Conservation (phyloP, 1,284 basidiomycete species). For the Moniliophthora roreri region DNA sequence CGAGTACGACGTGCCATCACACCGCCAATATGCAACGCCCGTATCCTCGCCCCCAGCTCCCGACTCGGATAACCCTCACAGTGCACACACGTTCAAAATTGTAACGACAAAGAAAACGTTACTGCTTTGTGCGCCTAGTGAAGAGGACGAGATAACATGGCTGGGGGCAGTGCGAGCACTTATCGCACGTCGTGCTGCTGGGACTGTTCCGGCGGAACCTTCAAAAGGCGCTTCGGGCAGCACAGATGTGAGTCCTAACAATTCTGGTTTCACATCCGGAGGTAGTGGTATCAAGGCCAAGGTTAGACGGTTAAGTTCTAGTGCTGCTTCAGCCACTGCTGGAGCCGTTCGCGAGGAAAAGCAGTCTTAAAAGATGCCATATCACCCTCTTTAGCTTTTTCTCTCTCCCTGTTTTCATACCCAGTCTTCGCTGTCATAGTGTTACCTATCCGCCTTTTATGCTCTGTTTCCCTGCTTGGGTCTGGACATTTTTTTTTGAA, state of each 20-base stretch:
- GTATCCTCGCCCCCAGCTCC: constrained; percentile 32
- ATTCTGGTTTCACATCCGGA: constrained; percentile 20
- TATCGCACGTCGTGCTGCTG: constrained; percentile 67
- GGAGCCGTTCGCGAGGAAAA: constrained; percentile 17
- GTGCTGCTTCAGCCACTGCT: constrained; percentile 25
- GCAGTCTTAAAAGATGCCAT: constrained; percentile 5
- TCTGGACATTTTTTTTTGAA: background rate
- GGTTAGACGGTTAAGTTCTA: constrained; percentile 42
- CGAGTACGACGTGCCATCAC: constrained; percentile 71
- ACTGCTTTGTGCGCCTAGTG: constrained; percentile 90
- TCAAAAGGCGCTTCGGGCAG: constrained; percentile 17
- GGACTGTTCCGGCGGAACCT: constrained; percentile 30
- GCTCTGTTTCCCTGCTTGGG: background rate
- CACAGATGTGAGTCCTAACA: constrained; percentile 21
- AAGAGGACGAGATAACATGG: constrained; percentile 99
- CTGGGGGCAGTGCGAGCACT: constrained; percentile 91
- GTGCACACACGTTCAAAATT: constrained; percentile 83
- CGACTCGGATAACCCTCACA: constrained; percentile 41
- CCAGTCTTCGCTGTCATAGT: background rate
- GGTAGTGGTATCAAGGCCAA: constrained; percentile 38
- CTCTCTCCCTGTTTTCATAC: background rate
- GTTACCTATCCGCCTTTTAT: background rate
- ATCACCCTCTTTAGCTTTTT: background rate
- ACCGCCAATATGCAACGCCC: constrained; percentile 37
- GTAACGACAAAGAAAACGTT: constrained; percentile 92